Conservation (phyloP, 805 yeast species). For the Nakazawaea laoshanensis region DNA sequence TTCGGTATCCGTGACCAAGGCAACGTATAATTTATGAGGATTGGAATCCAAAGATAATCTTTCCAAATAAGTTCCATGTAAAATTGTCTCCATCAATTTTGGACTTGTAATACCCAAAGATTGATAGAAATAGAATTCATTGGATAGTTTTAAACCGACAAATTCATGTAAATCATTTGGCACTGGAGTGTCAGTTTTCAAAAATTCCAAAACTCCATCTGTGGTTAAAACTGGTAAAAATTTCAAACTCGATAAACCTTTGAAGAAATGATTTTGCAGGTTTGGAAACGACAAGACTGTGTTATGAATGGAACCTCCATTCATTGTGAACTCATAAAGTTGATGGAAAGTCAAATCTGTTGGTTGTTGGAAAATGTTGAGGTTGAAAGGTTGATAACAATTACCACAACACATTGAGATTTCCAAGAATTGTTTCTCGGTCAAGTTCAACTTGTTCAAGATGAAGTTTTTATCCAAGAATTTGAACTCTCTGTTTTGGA, state of each 20-base stretch:
- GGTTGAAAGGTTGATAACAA: constrained; percentile 56
- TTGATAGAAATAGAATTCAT: constrained; percentile 75
- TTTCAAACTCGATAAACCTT: constrained; percentile 60
- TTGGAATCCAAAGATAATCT: constrained; percentile 64
- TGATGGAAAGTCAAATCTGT: constrained; percentile 17
- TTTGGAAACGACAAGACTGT: constrained; percentile 34
- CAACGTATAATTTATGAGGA: constrained; percentile 45
- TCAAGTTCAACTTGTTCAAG: constrained; percentile 49
- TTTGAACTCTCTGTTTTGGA: constrained; percentile 54
- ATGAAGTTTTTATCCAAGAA: constrained; percentile 53
- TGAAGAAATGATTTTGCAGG: constrained; percentile 44
- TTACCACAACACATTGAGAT: constrained; percentile 75
- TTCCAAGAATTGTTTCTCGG: constrained; percentile 66
- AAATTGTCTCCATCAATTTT: constrained; percentile 56
- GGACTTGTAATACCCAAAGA: constrained; percentile 67
- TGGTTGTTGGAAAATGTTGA: constrained; percentile 41
- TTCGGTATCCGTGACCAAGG: constrained; percentile 36
- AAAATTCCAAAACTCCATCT: constrained; percentile 62
- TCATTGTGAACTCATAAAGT: constrained; percentile 23
- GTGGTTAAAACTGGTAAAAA: constrained; percentile 66
- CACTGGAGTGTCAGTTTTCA: constrained; percentile 21
- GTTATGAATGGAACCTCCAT: constrained; percentile 39
- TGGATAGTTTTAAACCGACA: constrained; percentile 77
- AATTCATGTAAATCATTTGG: constrained; percentile 81
- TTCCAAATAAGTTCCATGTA: constrained; percentile 54